Evolutionary conservation across 768 basidiomycete species (phyloP).

Genomic region (Lactarius hatsudake): DNA sequence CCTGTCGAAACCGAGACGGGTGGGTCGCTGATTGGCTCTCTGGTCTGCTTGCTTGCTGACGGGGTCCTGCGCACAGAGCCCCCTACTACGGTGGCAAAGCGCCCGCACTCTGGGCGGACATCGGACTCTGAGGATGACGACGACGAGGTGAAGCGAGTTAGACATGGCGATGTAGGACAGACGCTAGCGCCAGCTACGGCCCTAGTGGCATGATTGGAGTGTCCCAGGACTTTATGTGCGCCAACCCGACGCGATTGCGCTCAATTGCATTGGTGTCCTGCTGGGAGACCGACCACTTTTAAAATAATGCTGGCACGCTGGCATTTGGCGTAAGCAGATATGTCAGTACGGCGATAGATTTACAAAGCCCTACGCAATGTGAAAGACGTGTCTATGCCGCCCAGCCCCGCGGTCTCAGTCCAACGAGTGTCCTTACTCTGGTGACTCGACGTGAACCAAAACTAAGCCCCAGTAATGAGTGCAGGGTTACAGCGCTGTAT

Average conservation of each 20-base stretch:
- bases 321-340: no score
- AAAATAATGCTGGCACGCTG: constrained; percentile 35
- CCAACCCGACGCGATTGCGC: neutral
- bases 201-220: constrained; percentile 1
- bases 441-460: no score
- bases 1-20: neutral
- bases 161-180: constrained; percentile 1
- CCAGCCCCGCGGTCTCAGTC: no score
- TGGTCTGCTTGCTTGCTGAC: neutral
- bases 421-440: no score
- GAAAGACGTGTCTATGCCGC: no score
- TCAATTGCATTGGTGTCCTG: constrained; percentile 28
- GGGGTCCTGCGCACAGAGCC: neutral
- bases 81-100: neutral
- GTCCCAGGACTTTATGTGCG: neutral
- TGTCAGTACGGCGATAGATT: no score
- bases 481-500: no score
- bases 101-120: neutral
- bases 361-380: no score
- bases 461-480: no score
- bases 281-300: constrained; percentile 39
- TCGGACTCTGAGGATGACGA: neutral
- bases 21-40: neutral
- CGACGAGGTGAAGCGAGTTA: constrained; percentile 10
- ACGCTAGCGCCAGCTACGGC: neutral